Evolutionary conservation across 306 rosid genomes (phyloP).

Genomic region (Hippophae tibetana): DNA sequence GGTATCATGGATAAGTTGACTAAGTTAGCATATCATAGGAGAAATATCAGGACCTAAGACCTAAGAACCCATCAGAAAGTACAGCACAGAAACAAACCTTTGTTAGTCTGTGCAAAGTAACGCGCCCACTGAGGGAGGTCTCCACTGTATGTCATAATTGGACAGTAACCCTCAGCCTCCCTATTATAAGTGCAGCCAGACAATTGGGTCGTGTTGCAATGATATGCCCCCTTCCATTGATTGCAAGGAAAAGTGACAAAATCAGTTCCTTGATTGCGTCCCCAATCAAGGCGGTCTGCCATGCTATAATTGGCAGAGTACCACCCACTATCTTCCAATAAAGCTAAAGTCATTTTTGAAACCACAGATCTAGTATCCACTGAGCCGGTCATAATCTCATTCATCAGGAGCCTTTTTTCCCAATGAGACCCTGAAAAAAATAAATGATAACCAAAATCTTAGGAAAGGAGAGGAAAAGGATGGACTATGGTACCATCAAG

Average conservation of each 20-base stretch:
- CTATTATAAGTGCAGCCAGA: slow-evolving; percentile 97
- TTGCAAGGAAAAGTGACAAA: slow-evolving; percentile 88
- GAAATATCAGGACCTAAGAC: no score
- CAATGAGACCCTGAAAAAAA: slow-evolving; percentile 75
- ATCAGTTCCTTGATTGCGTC: slow-evolving; percentile 85
- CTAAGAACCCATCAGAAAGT: no score
- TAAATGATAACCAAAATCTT: background rate
- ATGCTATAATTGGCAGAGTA: slow-evolving; percentile 93
- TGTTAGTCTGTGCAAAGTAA: slow-evolving; percentile 85
- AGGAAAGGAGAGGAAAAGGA: no score
- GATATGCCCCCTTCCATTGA: slow-evolving; percentile 94
- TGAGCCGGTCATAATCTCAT: slow-evolving; percentile 98
- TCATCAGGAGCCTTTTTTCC: slow-evolving; percentile 97
- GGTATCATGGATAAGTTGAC: no score
- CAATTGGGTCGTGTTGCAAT: slow-evolving; percentile 80
- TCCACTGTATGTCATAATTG: slow-evolving; percentile 74
- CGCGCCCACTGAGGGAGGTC: slow-evolving; percentile 96
- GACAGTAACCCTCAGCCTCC: slow-evolving; percentile 99
- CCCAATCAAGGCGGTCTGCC: slow-evolving; percentile 99
- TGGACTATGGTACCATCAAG: no score
- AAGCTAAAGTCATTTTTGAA: slow-evolving; percentile 93
- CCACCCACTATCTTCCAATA: slow-evolving; percentile 98
- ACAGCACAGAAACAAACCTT: slow-evolving; percentile 36
- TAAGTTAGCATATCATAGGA: no score
- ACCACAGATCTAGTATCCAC: slow-evolving; percentile 98